Percentiles rank a stretch among this genome's conserved stretches.
Conservation (phyloP, 345 rosid species). For the Salix brachista region DNA sequence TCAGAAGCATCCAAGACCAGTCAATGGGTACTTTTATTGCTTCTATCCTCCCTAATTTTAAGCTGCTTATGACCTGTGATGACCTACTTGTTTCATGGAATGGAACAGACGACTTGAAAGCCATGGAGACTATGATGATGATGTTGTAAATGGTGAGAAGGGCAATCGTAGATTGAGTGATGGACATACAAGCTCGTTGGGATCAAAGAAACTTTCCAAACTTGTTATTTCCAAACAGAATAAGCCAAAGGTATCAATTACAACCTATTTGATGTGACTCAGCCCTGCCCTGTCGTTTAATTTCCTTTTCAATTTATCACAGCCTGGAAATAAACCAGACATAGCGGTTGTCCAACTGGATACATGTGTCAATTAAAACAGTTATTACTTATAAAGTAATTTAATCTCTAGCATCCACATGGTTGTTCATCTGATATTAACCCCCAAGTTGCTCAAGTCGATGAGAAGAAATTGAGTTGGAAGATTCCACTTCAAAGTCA, state of each 20-base stretch:
- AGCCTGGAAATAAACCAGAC: neutral
- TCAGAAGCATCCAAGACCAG: conserved; percentile 46
- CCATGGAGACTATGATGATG: conserved; percentile 75
- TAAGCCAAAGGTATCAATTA: conserved; percentile 51
- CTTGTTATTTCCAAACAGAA: conserved; percentile 47
- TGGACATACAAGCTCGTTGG: conserved; percentile 21
- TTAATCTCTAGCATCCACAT: no score
- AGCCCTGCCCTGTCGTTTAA: neutral
- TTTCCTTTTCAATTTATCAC: neutral
- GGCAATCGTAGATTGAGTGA: conserved; percentile 22
- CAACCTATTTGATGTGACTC: neutral
- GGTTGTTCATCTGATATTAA: no score
- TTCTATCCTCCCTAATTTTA: neutral
- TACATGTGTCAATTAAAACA: no score
- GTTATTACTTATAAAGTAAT: no score
- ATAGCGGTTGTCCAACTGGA: no score
- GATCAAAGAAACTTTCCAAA: conserved; percentile 43
- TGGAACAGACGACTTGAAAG: conserved; percentile 69
- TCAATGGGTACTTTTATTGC: conserved; percentile 47
- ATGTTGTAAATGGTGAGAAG: conserved; percentile 41
- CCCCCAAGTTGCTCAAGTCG: no score
- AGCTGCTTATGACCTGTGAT: conserved; percentile 16
- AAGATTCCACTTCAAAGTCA: no score
- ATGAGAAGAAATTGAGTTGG: no score
- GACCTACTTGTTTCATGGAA: conserved; percentile 11